Percentiles rank a stretch among this genome's conserved stretches.
phyloP scores from a whole-genome alignment of 306 rosid genomes.

The Cucurbita pepo region DNA sequence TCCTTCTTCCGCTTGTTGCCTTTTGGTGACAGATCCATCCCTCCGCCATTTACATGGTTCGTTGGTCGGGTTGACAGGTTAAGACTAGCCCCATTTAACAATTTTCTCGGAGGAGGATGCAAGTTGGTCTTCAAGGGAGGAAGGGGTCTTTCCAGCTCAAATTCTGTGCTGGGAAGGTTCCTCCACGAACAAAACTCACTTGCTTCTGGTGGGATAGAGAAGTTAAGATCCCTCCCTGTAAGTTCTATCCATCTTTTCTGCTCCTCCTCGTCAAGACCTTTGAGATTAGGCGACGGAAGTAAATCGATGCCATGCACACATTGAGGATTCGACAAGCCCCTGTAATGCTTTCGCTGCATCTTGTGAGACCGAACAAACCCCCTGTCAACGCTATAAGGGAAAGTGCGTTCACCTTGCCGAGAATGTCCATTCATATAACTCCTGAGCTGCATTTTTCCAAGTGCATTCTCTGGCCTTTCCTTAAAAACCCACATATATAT shows the following conservation, averaged over 20 bases:
- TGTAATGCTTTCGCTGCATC: constrained; percentile 87
- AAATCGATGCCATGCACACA: constrained; percentile 80
- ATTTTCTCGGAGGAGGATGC: constrained; percentile 47
- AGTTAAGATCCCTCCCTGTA: constrained; percentile 68
- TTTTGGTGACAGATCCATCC: constrained; percentile 55
- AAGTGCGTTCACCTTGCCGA: constrained; percentile 90
- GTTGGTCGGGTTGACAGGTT: constrained; percentile 55
- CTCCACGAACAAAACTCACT: constrained; percentile 83
- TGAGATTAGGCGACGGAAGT: constrained; percentile 47
- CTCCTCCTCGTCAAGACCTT: constrained; percentile 57
- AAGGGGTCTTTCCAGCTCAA: constrained; percentile 70
- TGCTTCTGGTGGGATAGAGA: constrained; percentile 63
- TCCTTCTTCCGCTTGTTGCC: constrained; percentile 63
- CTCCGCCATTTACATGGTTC: constrained; percentile 44
- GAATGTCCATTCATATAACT: constrained; percentile 97
- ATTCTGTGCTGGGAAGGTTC: constrained; percentile 69
- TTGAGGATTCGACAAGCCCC: constrained; percentile 94
- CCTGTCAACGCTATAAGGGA: constrained; percentile 73
- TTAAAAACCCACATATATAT: constrained; percentile 99
- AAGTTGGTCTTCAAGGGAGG: constrained; percentile 31
- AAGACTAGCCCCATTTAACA: constrained; percentile 72
- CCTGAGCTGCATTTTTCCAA: constrained; percentile 96
- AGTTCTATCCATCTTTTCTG: constrained; percentile 77
- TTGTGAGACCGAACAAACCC: constrained; percentile 84
- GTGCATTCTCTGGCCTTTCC: constrained; percentile 83